Conservation (phyloP, 139 green algal species). For the Tetratostichococcus sp. region DNA sequence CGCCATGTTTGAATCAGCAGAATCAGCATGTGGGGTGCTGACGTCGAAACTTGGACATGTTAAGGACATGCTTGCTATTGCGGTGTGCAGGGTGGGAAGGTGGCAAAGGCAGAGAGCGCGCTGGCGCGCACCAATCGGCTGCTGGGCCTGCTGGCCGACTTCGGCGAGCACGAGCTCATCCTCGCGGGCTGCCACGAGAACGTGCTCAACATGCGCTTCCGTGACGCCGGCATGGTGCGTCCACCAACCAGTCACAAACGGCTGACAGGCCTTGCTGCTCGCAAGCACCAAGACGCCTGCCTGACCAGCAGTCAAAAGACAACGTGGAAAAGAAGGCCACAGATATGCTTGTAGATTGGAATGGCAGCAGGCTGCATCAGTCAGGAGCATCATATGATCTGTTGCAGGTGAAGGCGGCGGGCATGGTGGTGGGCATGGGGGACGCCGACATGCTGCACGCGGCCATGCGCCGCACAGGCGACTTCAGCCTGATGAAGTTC, state of each 20-base stretch:
- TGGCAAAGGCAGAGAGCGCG: not conserved
- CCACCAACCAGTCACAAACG: no score
- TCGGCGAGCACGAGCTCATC: conserved; percentile 79
- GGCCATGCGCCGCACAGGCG: conserved; percentile 25
- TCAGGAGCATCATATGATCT: no score
- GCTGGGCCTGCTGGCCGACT: conserved; percentile 51
- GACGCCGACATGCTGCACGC: conserved; percentile 49
- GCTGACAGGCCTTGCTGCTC: no score
- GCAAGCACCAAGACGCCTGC: no score
- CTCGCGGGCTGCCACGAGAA: conserved; percentile 57
- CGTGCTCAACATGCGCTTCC: conserved; percentile 48
- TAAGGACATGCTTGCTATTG: no score
- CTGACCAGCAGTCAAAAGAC: no score
- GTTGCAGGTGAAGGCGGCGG: conserved; percentile 20
- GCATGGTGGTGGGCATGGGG: conserved; percentile 41
- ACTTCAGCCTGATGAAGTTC: conserved; percentile 50
- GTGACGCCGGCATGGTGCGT: conserved; percentile 61
- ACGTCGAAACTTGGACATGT: no score
- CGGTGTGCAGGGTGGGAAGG: conserved; percentile 2
- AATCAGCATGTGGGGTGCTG: no score
- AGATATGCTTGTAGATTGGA: no score
- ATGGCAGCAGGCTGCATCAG: not conserved
- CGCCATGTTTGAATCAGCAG: no score
- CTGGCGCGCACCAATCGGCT: conserved; percentile 25
- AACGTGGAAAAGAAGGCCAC: no score